phyloP scores from a whole-genome alignment of 106 monocot genomes.

The Allium sativum region DNA sequence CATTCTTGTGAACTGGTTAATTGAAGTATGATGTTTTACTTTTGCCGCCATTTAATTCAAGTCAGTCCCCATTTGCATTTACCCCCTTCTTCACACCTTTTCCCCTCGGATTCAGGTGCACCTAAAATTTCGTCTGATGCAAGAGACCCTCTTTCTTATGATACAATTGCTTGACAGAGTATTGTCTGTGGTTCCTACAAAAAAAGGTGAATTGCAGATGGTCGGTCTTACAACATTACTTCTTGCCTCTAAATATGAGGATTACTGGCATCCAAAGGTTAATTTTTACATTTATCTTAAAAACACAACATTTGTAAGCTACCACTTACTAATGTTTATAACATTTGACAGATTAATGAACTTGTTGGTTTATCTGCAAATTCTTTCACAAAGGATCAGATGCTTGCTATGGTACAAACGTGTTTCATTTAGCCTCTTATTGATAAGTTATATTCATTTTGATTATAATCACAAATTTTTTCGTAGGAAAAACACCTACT shows the following conservation, averaged over 20 bases:
- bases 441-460: background rate
- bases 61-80: background rate
- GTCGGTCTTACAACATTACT: slow-evolving; percentile 39
- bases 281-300: background rate
- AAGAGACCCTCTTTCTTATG: slow-evolving; percentile 60
- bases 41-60: background rate
- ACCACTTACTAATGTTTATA: background rate
- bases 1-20: slow-evolving; percentile 44
- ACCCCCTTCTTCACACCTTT: background rate
- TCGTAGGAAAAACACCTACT: slow-evolving; percentile 34
- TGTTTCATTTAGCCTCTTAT: background rate
- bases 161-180: slow-evolving; percentile 43
- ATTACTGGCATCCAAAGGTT: slow-evolving; percentile 55
- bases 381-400: slow-evolving; percentile 26
- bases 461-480: background rate
- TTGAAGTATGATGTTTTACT: slow-evolving; percentile 25
- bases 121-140: slow-evolving; percentile 40
- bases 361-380: slow-evolving; percentile 31
- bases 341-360: slow-evolving; percentile 30
- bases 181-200: slow-evolving; percentile 25
- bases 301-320: too few relatives aligned
- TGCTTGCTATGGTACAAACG: slow-evolving; percentile 38
- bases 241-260: slow-evolving; percentile 52
- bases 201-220: slow-evolving; percentile 34
- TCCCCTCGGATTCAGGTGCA: slow-evolving; percentile 27